A percentile compares a stretch with the other conserved stretches of the same genome.
Evolutionary conservation across 2,329 filamentous ascomycete genomes (phyloP).

Genomic region (Onygena corvina): DNA sequence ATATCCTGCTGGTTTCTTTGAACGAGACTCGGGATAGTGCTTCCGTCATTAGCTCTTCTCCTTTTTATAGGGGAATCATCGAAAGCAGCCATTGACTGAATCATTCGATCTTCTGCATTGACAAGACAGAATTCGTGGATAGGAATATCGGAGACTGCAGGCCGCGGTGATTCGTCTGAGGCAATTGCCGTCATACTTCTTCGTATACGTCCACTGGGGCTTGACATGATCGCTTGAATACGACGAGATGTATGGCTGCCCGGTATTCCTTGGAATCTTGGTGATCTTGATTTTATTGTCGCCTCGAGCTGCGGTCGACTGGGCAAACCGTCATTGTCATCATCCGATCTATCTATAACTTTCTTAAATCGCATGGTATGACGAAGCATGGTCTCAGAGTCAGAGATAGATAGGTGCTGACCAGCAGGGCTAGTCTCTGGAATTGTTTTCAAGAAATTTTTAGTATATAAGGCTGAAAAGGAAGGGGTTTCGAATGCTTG

Average conservation of each 20-base stretch:
- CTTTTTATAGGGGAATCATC: slow-evolving; percentile 28
- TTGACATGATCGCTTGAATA: slow-evolving; percentile 24
- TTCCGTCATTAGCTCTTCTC: slow-evolving; percentile 26
- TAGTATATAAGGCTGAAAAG: slow-evolving; percentile 17
- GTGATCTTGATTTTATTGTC: not conserved
- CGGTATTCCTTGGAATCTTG: slow-evolving; percentile 4
- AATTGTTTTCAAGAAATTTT: slow-evolving; percentile 19
- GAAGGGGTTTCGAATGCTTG: slow-evolving; percentile 32
- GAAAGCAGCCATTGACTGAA: slow-evolving; percentile 25
- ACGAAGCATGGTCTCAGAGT: not conserved
- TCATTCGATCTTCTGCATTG: slow-evolving; percentile 31
- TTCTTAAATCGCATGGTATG: not conserved
- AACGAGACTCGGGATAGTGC: slow-evolving; percentile 15
- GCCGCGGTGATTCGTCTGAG: slow-evolving; percentile 30
- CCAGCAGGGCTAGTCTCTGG: slow-evolving; percentile 29
- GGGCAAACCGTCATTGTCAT: slow-evolving; percentile 8
- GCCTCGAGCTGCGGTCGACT: not conserved
- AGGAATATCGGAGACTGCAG: slow-evolving; percentile 19
- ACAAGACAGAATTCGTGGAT: slow-evolving; percentile 26
- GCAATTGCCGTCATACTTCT: slow-evolving; percentile 33
- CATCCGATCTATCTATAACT: not conserved
- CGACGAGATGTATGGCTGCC: slow-evolving; percentile 7
- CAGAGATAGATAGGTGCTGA: slow-evolving; percentile 11
- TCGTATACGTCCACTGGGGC: slow-evolving; percentile 28
- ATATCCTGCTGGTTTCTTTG: slow-evolving; percentile 50